phyloP scores from a whole-genome alignment of 2,329 filamentous ascomycete genomes.

The Aspergillus piperis region DNA sequence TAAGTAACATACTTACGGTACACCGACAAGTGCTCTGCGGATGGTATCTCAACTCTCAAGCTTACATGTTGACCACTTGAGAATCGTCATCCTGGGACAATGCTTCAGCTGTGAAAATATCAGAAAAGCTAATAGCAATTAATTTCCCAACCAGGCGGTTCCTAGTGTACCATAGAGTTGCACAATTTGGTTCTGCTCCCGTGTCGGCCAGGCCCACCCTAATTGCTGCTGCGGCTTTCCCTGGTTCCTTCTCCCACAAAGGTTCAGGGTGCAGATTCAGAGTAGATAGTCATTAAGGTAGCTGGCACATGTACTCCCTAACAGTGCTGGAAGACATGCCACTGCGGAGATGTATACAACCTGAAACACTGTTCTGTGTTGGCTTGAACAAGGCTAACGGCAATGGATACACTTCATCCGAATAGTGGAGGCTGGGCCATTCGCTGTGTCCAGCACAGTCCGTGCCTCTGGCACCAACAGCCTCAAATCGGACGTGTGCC shows the following conservation, averaged over 20 bases:
- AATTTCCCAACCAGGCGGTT: neutral
- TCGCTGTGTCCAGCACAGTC: neutral
- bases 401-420: constrained; percentile 2
- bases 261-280: neutral
- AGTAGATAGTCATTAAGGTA: neutral
- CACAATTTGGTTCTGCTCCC: neutral
- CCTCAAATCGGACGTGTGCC: constrained; percentile 8
- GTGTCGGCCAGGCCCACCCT: constrained; percentile 1
- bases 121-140: neutral
- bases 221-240: neutral
- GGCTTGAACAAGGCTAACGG: neutral
- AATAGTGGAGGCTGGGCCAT: neutral
- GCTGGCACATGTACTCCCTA: too few relatives aligned
- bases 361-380: neutral
- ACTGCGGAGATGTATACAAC: neutral
- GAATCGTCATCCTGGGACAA: neutral
- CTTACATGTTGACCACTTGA: neutral
- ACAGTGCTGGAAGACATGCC: too few relatives aligned
- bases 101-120: neutral
- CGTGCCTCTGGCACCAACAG: constrained; percentile 10
- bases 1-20: neutral
- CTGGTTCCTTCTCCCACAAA: neutral
- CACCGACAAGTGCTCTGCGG: neutral
- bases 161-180: constrained; percentile 2
- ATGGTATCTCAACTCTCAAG: neutral